These are phyloP conservation scores for Hysterium pulicare DNA, from an alignment of 2,329 filamentous ascomycete species.

Conservation along the genomic window DNA sequence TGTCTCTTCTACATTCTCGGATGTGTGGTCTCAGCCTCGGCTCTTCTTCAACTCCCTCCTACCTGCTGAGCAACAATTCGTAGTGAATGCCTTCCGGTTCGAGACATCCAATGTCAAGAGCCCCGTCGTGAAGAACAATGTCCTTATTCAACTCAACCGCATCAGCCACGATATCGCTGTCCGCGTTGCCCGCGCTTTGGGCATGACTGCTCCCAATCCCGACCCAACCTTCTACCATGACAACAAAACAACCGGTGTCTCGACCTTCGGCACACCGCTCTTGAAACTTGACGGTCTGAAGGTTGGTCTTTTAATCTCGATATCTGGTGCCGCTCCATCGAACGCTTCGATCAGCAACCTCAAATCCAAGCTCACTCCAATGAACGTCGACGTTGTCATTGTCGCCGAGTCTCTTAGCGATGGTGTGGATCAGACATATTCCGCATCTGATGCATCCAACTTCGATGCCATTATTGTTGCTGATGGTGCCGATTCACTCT, in stretches of 20 bases:
- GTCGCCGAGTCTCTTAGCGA: constrained; percentile 56
- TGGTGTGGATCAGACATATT: constrained; percentile 63
- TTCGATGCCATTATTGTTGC: constrained; percentile 64
- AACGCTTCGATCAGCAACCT: constrained; percentile 53
- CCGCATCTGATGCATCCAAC: constrained; percentile 57
- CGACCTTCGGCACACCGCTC: constrained; percentile 57
- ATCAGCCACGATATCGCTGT: constrained; percentile 64
- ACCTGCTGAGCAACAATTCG: constrained; percentile 64
- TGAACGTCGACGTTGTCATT: constrained; percentile 57
- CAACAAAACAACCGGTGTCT: constrained; percentile 62
- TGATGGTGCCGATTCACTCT: constrained; percentile 53
- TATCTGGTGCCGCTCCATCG: constrained; percentile 41
- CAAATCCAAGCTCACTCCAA: constrained; percentile 46
- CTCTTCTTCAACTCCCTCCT: constrained; percentile 72
- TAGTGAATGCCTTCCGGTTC: constrained; percentile 71
- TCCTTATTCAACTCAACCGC: constrained; percentile 65
- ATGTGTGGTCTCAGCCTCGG: constrained; percentile 69
- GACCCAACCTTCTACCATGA: constrained; percentile 66
- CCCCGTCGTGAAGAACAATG: constrained; percentile 58
- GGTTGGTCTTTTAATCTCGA: constrained; percentile 60
- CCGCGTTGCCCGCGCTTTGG: constrained; percentile 62
- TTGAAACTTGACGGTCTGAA: constrained; percentile 60
- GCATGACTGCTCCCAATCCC: constrained; percentile 55
- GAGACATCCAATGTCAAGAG: constrained; percentile 62
- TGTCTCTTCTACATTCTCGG: constrained; percentile 62